Evolutionary conservation across 805 yeast genomes (phyloP), one percentile per base, ranked within the genome.

Genomic region (Lipomyces kockii): DNA sequence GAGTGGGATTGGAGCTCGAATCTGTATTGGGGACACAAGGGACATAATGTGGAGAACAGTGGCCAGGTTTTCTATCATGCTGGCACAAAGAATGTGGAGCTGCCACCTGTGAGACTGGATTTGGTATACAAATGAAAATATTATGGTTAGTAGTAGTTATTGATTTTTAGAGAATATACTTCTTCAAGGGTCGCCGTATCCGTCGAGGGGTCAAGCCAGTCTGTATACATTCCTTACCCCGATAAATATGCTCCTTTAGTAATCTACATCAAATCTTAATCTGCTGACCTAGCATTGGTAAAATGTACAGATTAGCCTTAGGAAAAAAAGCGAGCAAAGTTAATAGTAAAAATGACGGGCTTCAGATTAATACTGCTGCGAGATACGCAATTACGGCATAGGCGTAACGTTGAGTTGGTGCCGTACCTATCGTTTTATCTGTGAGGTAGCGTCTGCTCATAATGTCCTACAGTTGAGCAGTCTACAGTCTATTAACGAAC

Each of bases 21-120:
- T 17, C 37, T 60, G 51, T 60, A 11, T 22, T 60, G 58, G 62
- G 62, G 62, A 11, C 62, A 49, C 17, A 60, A 60, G 62, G 39
- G 49, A 43, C 49, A 43, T n/a, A 17, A 6, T 17, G 49, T 43
- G 22, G 49, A 43, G 49, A n/a, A 7, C 20, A 43, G 9, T 43
- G 49, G 49, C 8, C 22, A 43, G 20, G 22, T 43, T 2, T 43
- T 43, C 14, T 43, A 43, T 43, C 49, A 43, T 43, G 49, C 49
- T 17, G 49, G 49, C 49, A 43, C 49, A 2, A 43, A 43, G 49
- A 43, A 43, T 43, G 49, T 17, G 49, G 49, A 43, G 9, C 22
- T 43, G 49, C 49, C 49, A 3, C 49, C 49, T 17, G 49, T 43
- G 49, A 17, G 49, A n/a, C 22, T 43, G 49, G 49, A 43, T 43